Conservation (phyloP, 257 asterid species). For the Petunia axillaris region DNA sequence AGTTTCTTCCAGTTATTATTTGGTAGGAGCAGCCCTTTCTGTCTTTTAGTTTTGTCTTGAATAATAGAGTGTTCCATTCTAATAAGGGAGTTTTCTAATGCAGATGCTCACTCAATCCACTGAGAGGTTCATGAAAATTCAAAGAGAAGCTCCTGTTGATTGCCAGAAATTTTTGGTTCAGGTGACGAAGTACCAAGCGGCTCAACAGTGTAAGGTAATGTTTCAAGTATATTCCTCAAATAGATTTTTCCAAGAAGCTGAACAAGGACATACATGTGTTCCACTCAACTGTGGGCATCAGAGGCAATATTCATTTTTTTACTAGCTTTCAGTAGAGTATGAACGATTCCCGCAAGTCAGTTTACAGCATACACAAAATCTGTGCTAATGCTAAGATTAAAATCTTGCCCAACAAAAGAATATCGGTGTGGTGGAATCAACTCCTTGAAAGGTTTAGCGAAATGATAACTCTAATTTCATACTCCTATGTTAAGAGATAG, state of each 20-base stretch:
- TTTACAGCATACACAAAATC: background rate
- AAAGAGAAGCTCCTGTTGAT: conserved; percentile 65
- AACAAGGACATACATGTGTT: background rate
- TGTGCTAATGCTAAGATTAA: background rate
- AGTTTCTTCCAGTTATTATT: background rate
- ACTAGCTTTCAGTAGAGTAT: background rate
- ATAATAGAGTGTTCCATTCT: background rate
- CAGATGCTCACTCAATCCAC: conserved; percentile 88
- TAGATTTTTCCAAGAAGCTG: conserved; percentile 1
- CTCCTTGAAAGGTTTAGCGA: background rate
- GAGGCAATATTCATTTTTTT: background rate
- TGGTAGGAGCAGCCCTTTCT: background rate
- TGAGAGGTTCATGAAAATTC: conserved; percentile 78
- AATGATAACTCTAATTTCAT: background rate
- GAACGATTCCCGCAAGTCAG: background rate
- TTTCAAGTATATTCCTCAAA: background rate
- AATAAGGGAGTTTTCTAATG: conserved; percentile 16
- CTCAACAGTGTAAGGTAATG: conserved; percentile 76
- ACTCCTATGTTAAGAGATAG: background rate
- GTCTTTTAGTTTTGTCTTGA: background rate
- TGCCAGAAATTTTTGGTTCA: conserved; percentile 73
- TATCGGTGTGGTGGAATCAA: background rate
- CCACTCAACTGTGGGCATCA: background rate
- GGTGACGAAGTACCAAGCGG: conserved; percentile 77
- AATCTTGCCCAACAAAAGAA: background rate